Conservation (phyloP, 805 yeast genomes). For the Suhomyces sp. region DNA sequence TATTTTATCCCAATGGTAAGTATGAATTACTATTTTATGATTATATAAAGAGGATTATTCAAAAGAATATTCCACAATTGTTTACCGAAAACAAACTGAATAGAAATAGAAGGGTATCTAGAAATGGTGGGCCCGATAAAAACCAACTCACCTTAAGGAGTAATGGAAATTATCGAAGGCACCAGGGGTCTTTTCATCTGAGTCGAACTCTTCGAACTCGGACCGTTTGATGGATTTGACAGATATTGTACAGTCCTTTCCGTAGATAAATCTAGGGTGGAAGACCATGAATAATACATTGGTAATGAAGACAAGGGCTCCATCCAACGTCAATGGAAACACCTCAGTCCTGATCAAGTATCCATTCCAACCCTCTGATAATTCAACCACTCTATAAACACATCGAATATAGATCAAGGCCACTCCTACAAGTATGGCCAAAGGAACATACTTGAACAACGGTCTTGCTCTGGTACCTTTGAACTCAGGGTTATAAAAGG, state of each 20-base stretch:
- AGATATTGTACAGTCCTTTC: conserved; percentile 26
- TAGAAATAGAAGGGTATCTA: too few species aligned
- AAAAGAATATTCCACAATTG: too few species aligned
- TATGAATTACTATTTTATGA: too few species aligned
- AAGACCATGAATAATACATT: conserved; percentile 29
- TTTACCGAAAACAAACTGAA: too few species aligned
- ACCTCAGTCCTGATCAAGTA: conserved; percentile 49
- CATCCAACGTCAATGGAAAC: conserved; percentile 41
- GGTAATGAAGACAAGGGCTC: conserved; percentile 26
- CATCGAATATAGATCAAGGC: conserved; percentile 63
- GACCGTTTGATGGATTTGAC: neutral
- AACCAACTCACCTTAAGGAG: conserved; percentile 1
- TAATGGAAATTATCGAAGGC: conserved; percentile 1
- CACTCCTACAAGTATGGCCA: conserved; percentile 48
- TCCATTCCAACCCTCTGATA: conserved; percentile 73
- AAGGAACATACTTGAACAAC: conserved; percentile 44
- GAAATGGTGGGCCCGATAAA: too few species aligned
- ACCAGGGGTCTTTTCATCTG: conserved; percentile 1
- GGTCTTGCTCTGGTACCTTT: conserved; percentile 31
- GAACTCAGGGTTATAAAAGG: conserved; percentile 35
- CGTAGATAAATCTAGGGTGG: conserved; percentile 65
- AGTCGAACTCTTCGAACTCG: neutral
- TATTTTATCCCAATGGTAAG: too few species aligned
- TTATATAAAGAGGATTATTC: too few species aligned
- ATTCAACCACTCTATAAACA: conserved; percentile 69